Evolutionary conservation across 2,329 filamentous ascomycete species (phyloP).

Genomic region (Phoma sp.): DNA sequence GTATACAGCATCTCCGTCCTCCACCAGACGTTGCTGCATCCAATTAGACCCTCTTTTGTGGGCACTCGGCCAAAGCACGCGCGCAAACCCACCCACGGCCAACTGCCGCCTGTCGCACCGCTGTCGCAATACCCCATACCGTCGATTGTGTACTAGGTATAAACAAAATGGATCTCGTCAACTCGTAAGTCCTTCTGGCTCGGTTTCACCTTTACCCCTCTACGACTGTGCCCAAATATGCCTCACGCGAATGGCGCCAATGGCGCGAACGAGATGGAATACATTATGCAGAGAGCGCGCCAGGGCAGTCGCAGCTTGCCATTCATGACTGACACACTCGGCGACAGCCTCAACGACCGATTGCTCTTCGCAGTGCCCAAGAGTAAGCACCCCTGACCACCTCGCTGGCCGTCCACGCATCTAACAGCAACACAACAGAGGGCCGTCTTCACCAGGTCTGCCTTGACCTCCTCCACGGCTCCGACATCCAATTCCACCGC

Average conservation of each 20-base stretch:
- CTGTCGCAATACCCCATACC: slow-evolving; percentile 26
- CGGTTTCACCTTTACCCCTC: slow-evolving; percentile 11
- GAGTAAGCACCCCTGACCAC: slow-evolving; percentile 66
- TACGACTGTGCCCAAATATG: slow-evolving; percentile 22
- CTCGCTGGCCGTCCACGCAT: not conserved
- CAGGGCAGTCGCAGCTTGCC: slow-evolving; percentile 44
- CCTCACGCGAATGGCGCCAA: slow-evolving; percentile 26
- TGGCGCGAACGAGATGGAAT: slow-evolving; percentile 28
- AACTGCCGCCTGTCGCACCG: slow-evolving; percentile 25
- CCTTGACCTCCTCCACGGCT: slow-evolving; percentile 88
- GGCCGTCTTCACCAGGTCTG: slow-evolving; percentile 87
- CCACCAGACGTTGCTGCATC: slow-evolving; percentile 18
- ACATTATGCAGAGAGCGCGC: slow-evolving; percentile 31
- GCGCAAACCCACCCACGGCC: slow-evolving; percentile 23
- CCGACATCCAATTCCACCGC: slow-evolving; percentile 94
- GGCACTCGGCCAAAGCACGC: slow-evolving; percentile 29
- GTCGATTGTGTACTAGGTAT: slow-evolving; percentile 32
- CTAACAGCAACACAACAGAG: slow-evolving; percentile 62
- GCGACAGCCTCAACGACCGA: slow-evolving; percentile 82
- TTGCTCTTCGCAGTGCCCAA: slow-evolving; percentile 98
- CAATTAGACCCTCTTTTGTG: slow-evolving; percentile 36
- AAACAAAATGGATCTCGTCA: slow-evolving; percentile 49
- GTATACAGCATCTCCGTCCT: slow-evolving; percentile 17
- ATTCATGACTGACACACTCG: slow-evolving; percentile 48
- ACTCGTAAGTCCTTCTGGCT: slow-evolving; percentile 43